These are phyloP conservation scores for Verticillium zaregamsianum DNA, from an alignment of 2,329 filamentous ascomycete species.

Conservation along the genomic window DNA sequence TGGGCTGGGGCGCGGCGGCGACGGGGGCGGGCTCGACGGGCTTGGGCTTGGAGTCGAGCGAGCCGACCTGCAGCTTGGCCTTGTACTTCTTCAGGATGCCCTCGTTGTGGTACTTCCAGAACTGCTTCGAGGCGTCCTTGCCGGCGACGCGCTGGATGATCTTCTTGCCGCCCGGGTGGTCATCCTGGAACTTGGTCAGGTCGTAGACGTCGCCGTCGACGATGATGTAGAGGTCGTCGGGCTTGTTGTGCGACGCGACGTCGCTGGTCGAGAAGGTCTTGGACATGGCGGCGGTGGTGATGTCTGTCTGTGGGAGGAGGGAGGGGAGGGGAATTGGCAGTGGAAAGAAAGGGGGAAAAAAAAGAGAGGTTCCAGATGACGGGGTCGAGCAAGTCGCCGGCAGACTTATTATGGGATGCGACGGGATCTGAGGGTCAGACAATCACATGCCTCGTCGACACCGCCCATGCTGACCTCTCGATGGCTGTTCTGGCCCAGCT, in stretches of 20 bases:
- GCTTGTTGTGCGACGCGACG: slow-evolving; percentile 88
- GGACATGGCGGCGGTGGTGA: slow-evolving; percentile 59
- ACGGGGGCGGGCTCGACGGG: slow-evolving; percentile 49
- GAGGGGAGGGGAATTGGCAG: slow-evolving; percentile 4
- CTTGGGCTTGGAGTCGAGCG: slow-evolving; percentile 81
- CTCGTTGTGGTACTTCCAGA: slow-evolving; percentile 80
- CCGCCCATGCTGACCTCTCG: background rate
- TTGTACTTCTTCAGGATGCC: slow-evolving; percentile 84
- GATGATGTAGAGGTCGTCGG: slow-evolving; percentile 80
- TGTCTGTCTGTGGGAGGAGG: slow-evolving; percentile 1
- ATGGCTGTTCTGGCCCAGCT: background rate
- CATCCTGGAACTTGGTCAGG: slow-evolving; percentile 80
- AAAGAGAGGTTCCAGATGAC: background rate
- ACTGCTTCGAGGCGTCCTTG: slow-evolving; percentile 64
- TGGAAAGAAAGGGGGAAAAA: background rate
- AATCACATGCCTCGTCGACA: slow-evolving; percentile 1
- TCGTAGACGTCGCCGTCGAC: slow-evolving; percentile 97
- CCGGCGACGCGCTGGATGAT: slow-evolving; percentile 59
- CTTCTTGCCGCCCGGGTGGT: slow-evolving; percentile 70
- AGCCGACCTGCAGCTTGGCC: slow-evolving; percentile 73
- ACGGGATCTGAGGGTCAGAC: background rate
- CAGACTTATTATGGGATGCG: background rate
- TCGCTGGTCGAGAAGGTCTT: slow-evolving; percentile 80
- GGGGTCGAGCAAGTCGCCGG: background rate
- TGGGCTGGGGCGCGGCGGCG: slow-evolving; percentile 43